Conservation (phyloP, 441 rosid genomes). For the Populus hybrid region DNA sequence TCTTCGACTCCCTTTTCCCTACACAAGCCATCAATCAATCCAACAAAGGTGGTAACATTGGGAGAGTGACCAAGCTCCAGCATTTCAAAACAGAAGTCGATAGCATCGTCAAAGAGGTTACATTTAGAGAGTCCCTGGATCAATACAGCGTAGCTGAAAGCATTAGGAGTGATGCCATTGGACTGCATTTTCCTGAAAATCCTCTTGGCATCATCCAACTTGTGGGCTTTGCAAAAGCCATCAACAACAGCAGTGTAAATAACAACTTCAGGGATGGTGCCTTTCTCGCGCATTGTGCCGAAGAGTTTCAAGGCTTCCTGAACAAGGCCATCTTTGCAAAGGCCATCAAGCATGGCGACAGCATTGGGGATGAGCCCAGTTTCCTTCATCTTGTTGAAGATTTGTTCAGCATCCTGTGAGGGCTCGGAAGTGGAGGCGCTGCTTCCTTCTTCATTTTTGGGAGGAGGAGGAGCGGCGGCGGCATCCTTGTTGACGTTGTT, state of each 20-base stretch:
- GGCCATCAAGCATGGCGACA: constrained; percentile 93
- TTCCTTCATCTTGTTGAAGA: constrained; percentile 86
- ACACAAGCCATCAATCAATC: constrained; percentile 72
- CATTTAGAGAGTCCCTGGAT: constrained; percentile 65
- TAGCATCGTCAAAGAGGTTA: neutral
- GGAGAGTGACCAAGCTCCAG: neutral
- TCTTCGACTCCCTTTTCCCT: constrained; percentile 62
- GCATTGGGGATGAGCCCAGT: constrained; percentile 86
- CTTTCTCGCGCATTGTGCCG: constrained; percentile 73
- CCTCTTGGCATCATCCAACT: constrained; percentile 73
- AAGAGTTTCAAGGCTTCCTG: constrained; percentile 94
- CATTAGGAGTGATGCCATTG: constrained; percentile 68
- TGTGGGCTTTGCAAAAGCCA: constrained; percentile 78
- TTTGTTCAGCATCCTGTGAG: constrained; percentile 59
- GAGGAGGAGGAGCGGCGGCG: neutral
- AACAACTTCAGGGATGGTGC: constrained; percentile 84
- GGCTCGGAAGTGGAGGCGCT: constrained; percentile 14
- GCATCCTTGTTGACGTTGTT: neutral
- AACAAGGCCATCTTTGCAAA: constrained; percentile 87
- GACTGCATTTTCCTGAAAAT: constrained; percentile 78
- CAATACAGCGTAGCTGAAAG: constrained; percentile 59
- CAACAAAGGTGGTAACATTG: constrained; percentile 62
- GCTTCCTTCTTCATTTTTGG: neutral
- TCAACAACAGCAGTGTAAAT: constrained; percentile 92
- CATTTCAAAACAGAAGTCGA: neutral